These are phyloP conservation scores for Arctostaphylos glauca DNA, from an alignment of 148 eudicot species.

Conservation along the genomic window DNA sequence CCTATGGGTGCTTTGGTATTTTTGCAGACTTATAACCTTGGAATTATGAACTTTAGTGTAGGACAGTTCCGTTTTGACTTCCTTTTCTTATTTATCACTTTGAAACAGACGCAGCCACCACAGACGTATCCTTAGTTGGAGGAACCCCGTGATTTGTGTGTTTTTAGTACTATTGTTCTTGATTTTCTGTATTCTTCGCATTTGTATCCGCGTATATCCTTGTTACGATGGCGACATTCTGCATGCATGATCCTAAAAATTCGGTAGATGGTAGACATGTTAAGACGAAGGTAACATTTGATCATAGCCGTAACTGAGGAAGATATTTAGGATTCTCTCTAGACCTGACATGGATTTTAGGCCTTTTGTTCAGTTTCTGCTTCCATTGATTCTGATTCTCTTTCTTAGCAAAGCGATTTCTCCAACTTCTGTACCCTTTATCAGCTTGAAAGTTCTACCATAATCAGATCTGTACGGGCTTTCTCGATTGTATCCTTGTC, in stretches of 20 bases:
- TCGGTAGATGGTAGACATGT: not conserved
- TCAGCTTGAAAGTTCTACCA: constrained; percentile 46
- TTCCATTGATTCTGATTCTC: not conserved
- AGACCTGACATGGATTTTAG: not conserved
- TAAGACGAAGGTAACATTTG: not conserved
- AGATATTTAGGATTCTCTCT: not conserved
- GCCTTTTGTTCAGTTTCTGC: not conserved
- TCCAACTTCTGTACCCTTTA: constrained; percentile 26
- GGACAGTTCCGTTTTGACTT: not conserved
- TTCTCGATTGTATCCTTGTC: constrained; percentile 28
- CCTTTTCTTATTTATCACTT: not conserved
- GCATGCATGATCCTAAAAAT: not conserved
- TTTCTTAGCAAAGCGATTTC: constrained; percentile 29
- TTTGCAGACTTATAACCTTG: not conserved
- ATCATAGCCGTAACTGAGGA: not conserved
- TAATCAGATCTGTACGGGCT: constrained; percentile 42
- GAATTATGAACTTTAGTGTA: not conserved
- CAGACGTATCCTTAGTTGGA: not conserved
- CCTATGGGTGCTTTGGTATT: not conserved
- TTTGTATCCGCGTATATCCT: not conserved
- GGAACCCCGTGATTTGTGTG: not conserved
- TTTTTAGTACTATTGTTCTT: not conserved
- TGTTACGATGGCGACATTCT: not conserved
- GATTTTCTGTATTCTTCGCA: not conserved
- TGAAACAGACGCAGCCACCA: not conserved